A percentile compares a stretch with the other conserved stretches of the same genome.
Evolutionary conservation across 1,284 basidiomycete genomes (phyloP).

Genomic region (Schizopora paradoxa): DNA sequence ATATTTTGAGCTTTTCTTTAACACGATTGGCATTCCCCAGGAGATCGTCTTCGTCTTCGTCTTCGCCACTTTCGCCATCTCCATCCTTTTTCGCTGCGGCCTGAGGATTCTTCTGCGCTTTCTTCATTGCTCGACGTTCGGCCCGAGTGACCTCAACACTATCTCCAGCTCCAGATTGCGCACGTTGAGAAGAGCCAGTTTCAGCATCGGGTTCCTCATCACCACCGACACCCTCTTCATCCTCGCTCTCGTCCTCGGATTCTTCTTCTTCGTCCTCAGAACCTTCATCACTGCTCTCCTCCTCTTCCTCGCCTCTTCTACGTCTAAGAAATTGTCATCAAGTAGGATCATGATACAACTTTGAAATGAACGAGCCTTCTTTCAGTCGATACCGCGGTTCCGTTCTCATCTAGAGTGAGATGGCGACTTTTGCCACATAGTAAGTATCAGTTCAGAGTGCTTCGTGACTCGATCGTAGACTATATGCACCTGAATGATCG

Average conservation of each 20-base stretch:
- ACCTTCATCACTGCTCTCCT: conserved; percentile 29
- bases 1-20: conserved; percentile 59
- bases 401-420: conserved; percentile 55
- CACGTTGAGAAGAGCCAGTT: conserved; percentile 23
- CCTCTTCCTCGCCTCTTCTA: conserved; percentile 24
- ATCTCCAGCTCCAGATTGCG: conserved; percentile 6
- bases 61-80: conserved; percentile 33
- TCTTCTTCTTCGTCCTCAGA: conserved; percentile 37
- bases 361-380: conserved; percentile 35
- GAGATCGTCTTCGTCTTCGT: conserved; percentile 50
- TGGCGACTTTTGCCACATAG: conserved; percentile 44
- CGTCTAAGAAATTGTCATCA: conserved; percentile 29
- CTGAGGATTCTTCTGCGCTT: conserved; percentile 47
- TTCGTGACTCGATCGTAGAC: background rate
- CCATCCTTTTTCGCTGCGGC: conserved; percentile 36
- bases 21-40: conserved; percentile 69
- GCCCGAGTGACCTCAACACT: conserved; percentile 52
- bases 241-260: conserved; percentile 32
- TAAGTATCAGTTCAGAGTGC: conserved; percentile 5
- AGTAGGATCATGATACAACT: conserved; percentile 14
- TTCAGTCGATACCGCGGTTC: conserved; percentile 50
- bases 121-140: conserved; percentile 70
- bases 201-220: conserved; percentile 27
- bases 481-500: conserved; percentile 63
- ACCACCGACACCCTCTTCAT: conserved; percentile 33